These are phyloP conservation scores for Russula abietina DNA, from an alignment of 768 basidiomycete species.

Conservation along the genomic window DNA sequence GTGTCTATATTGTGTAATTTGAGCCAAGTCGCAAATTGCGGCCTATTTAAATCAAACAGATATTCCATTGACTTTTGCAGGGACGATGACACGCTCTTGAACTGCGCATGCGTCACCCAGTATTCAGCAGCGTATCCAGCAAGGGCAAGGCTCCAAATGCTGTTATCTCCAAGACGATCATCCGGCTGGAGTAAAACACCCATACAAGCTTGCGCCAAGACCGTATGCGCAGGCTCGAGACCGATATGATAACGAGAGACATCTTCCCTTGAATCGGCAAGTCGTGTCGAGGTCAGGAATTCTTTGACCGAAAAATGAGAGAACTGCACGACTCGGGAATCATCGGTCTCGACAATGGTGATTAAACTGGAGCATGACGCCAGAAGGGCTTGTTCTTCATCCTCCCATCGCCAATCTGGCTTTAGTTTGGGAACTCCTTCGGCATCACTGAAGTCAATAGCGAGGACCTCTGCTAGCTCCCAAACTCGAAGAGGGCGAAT, in stretches of 20 bases:
- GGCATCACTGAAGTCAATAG: background rate
- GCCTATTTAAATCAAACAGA: background rate
- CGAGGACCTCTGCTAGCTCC: slow-evolving; percentile 7
- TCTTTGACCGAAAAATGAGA: slow-evolving; percentile 8
- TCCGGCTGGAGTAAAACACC: background rate
- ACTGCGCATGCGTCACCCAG: background rate
- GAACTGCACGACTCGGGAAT: background rate
- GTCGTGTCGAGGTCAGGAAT: slow-evolving; percentile 1
- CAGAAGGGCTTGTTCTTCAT: slow-evolving; percentile 1
- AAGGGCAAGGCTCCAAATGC: background rate
- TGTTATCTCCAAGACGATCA: background rate
- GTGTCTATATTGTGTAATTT: background rate
- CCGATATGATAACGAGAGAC: background rate
- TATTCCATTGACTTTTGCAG: background rate
- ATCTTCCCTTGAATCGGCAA: background rate
- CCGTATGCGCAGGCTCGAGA: background rate
- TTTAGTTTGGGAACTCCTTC: background rate
- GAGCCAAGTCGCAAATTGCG: background rate
- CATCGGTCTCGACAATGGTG: background rate
- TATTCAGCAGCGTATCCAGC: background rate
- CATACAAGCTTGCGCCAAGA: background rate
- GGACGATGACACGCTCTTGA: background rate
- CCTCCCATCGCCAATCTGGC: background rate
- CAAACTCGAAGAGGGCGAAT: background rate
- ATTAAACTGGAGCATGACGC: background rate